Evolutionary conservation across 345 rosid species (phyloP).

Genomic region (Lumnitzera racemosa): DNA sequence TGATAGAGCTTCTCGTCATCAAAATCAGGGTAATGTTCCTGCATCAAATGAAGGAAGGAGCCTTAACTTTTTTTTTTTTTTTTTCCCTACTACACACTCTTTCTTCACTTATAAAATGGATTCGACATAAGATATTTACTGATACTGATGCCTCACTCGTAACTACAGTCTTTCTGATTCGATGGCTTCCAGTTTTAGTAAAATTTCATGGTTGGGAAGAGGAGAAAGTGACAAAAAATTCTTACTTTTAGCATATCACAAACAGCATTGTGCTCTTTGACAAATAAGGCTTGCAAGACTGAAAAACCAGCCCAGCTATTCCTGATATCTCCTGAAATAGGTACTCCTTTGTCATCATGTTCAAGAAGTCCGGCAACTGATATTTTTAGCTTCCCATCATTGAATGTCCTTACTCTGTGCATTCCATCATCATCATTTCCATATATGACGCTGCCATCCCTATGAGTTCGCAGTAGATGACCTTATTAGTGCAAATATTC

Average conservation of each 20-base stretch:
- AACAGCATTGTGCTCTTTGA: constrained; percentile 58
- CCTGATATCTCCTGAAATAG: constrained; percentile 70
- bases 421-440: constrained; percentile 57
- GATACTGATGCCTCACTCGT: no score
- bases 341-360: constrained; percentile 50
- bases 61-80: no score
- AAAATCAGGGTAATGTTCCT: constrained; percentile 44
- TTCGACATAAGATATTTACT: no score
- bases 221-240: neutral
- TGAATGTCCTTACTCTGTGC: constrained; percentile 64
- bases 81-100: no score
- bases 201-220: neutral
- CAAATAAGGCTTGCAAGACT: constrained; percentile 58
- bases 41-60: neutral
- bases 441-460: constrained; percentile 82
- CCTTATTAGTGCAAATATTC: neutral
- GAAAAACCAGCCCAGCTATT: constrained; percentile 84
- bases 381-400: constrained; percentile 61
- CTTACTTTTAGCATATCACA: constrained; percentile 66
- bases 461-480: constrained; percentile 3
- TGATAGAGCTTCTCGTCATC: constrained; percentile 63
- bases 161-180: no score
- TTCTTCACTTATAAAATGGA: no score
- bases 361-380: constrained; percentile 45
- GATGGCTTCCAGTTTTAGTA: no score